phyloP scores from a whole-genome alignment of 768 basidiomycete species.

The Amanita subjunquillea region DNA sequence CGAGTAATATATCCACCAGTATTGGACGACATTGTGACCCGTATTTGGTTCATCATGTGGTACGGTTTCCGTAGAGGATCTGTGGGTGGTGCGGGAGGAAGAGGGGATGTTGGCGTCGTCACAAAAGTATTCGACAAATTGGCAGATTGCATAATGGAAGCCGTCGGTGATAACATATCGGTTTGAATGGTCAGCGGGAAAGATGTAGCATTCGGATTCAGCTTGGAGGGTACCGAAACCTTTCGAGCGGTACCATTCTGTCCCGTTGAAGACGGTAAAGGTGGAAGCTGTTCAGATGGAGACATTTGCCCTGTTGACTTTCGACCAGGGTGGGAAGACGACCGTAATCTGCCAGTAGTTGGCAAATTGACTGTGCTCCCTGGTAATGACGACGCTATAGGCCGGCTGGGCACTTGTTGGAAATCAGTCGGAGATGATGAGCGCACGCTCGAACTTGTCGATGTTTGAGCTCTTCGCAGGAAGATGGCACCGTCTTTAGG shows the following conservation, averaged over 20 bases:
- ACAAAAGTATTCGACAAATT: slow-evolving; percentile 48
- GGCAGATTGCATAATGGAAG: slow-evolving; percentile 29
- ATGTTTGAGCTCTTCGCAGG: slow-evolving; percentile 56
- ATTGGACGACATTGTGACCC: slow-evolving; percentile 66
- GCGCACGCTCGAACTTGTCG: slow-evolving; percentile 46
- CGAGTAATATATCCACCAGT: slow-evolving; percentile 87
- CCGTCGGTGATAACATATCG: slow-evolving; percentile 26
- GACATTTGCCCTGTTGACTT: slow-evolving; percentile 52
- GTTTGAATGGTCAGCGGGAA: slow-evolving; percentile 41
- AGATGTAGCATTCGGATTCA: slow-evolving; percentile 37
- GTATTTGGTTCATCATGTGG: slow-evolving; percentile 78
- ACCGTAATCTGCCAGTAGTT: slow-evolving; percentile 42
- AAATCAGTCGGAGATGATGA: slow-evolving; percentile 45
- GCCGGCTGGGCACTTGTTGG: neutral
- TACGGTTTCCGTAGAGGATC: slow-evolving; percentile 80
- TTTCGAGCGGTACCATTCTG: slow-evolving; percentile 42
- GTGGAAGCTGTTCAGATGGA: slow-evolving; percentile 43
- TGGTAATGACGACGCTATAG: slow-evolving; percentile 33
- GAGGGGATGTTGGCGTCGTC: slow-evolving; percentile 67
- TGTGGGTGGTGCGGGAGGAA: slow-evolving; percentile 61
- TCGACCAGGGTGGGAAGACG: slow-evolving; percentile 71
- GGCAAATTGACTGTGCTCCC: slow-evolving; percentile 23
- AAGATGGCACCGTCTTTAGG: slow-evolving; percentile 56
- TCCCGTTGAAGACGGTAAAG: slow-evolving; percentile 30
- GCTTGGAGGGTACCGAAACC: slow-evolving; percentile 49